A percentile compares a stretch with the other conserved stretches of the same genome.
Evolutionary conservation across 2,329 filamentous ascomycete genomes (phyloP).

Genomic region (Aureobasidium musti): DNA sequence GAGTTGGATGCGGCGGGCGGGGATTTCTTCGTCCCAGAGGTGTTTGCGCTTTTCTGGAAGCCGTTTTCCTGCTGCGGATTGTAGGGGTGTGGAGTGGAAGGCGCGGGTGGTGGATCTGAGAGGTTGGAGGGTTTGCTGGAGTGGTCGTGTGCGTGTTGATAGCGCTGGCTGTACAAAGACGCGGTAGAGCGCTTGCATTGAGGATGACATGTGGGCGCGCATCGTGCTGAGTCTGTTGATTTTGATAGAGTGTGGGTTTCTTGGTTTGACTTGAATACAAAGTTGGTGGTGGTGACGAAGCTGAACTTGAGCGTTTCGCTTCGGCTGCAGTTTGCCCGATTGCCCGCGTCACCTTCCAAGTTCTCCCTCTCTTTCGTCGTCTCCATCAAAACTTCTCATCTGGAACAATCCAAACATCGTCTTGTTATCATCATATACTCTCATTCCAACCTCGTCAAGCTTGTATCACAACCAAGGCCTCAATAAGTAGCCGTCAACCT

Average conservation of each 20-base stretch:
- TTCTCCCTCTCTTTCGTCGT: not conserved
- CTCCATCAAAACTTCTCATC: no score
- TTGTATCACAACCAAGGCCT: no score
- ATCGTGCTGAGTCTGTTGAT: not conserved
- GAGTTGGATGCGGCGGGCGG: slow-evolving; percentile 47
- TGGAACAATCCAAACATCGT: no score
- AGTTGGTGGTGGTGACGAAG: not conserved
- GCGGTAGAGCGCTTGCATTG: slow-evolving; percentile 46
- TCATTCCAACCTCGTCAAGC: no score
- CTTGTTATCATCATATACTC: not conserved
- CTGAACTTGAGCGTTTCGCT: not conserved
- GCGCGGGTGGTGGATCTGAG: not conserved
- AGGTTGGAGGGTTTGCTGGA: slow-evolving; percentile 21
- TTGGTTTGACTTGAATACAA: no score
- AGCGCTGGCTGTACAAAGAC: slow-evolving; percentile 47
- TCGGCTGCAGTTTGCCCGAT: slow-evolving; percentile 3
- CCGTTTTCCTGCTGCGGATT: slow-evolving; percentile 40
- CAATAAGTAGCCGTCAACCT: slow-evolving; percentile 70
- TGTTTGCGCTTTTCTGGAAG: slow-evolving; percentile 45
- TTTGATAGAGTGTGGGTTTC: no score
- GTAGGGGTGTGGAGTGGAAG: slow-evolving; percentile 33
- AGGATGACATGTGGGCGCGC: not conserved
- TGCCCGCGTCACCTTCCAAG: not conserved
- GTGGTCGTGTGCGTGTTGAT: not conserved
- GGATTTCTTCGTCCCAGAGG: slow-evolving; percentile 54